Evolutionary conservation across 2,329 filamentous ascomycete species (phyloP).

Genomic region (Exophiala alcalophila): DNA sequence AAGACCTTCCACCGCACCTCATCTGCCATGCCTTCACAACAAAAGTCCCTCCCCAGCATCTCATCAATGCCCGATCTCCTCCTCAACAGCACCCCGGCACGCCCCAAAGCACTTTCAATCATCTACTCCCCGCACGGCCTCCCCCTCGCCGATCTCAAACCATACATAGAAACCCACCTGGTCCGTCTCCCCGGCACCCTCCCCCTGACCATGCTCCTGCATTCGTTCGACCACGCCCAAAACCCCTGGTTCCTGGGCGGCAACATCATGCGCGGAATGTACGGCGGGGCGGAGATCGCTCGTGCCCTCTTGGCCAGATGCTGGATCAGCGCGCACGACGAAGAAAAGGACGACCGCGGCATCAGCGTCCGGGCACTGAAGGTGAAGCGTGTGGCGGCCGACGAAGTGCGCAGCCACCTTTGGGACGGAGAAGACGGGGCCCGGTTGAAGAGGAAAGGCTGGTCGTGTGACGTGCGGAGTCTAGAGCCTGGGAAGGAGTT

Average conservation of each 20-base stretch:
- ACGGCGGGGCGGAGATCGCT: conserved; percentile 50
- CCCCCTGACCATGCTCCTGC: conserved; percentile 51
- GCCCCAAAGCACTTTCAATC: conserved; percentile 43
- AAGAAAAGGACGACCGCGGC: conserved; percentile 50
- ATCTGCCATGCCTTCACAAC: conserved; percentile 7
- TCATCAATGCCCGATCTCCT: conserved; percentile 21
- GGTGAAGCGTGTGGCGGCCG: conserved; percentile 35
- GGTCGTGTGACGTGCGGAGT: conserved; percentile 29
- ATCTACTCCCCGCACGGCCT: conserved; percentile 56
- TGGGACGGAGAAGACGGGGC: conserved; percentile 29
- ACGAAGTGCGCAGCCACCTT: conserved; percentile 39
- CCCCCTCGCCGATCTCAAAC: conserved; percentile 43
- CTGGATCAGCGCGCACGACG: conserved; percentile 57
- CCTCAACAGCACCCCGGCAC: conserved; percentile 23
- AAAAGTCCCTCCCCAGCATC: conserved; percentile 23
- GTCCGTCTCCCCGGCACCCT: conserved; percentile 43
- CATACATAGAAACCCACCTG: conserved; percentile 50
- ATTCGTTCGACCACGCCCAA: conserved; percentile 51
- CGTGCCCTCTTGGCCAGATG: conserved; percentile 47
- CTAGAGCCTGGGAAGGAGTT: conserved; percentile 27
- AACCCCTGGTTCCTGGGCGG: conserved; percentile 56
- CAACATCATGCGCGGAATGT: conserved; percentile 49
- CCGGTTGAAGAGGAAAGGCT: conserved; percentile 23
- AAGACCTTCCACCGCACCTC: conserved; percentile 19
- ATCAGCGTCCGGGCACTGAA: conserved; percentile 45